These are phyloP conservation scores for Lepidium africanum DNA, from an alignment of 345 rosid species.

Conservation along the genomic window DNA sequence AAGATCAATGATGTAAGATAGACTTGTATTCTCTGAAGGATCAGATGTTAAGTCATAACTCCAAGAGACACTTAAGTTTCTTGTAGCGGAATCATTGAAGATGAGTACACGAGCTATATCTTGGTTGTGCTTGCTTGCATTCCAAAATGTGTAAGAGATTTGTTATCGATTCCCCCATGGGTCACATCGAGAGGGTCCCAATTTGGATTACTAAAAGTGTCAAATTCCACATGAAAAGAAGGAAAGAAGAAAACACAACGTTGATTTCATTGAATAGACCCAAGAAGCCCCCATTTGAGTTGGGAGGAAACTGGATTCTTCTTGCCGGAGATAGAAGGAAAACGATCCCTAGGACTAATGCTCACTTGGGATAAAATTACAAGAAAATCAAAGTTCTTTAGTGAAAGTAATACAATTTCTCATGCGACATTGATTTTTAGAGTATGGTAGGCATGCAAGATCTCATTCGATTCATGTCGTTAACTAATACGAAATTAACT, in stretches of 20 bases:
- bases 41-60: conserved; percentile 19
- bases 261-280: conserved; percentile 30
- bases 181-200: conserved; percentile 29
- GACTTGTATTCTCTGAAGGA: conserved; percentile 27
- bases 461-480: too few relatives aligned
- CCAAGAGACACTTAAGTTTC: conserved; percentile 46
- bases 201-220: background rate
- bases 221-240: conserved; percentile 36
- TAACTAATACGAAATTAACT: too few relatives aligned
- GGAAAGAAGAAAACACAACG: background rate
- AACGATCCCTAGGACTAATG: too few relatives aligned
- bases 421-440: too few relatives aligned
- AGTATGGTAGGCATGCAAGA: too few relatives aligned
- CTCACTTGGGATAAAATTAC: too few relatives aligned
- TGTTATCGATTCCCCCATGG: conserved; percentile 40
- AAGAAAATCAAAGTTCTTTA: too few relatives aligned
- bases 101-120: conserved; percentile 27
- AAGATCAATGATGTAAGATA: conserved; percentile 40
- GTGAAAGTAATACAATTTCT: too few relatives aligned
- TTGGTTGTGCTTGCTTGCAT: conserved; percentile 22
- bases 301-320: conserved; percentile 25
- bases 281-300: conserved; percentile 36
- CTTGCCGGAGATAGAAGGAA: conserved; percentile 32
- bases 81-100: conserved; percentile 26
- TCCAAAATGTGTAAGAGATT: conserved; percentile 32